These are phyloP conservation scores for Conoideocrella luteorostrata DNA, from an alignment of 2,329 filamentous ascomycete genomes.

Conservation along the genomic window DNA sequence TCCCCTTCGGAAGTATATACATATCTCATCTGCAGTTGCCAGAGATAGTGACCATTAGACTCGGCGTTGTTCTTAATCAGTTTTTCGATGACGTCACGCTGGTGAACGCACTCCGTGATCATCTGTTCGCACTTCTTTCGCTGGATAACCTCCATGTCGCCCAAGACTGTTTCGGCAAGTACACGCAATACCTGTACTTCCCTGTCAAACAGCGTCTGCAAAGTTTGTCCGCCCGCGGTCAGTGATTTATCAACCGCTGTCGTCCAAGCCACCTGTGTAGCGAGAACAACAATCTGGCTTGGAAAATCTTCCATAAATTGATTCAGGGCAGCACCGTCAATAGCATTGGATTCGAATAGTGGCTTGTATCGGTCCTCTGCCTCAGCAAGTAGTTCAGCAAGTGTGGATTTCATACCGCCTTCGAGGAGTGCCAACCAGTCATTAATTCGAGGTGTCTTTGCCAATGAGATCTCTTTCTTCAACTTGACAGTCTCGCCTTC, in stretches of 20 bases:
- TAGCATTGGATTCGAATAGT: slow-evolving; percentile 64
- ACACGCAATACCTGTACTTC: slow-evolving; percentile 80
- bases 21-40: slow-evolving; percentile 97
- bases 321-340: slow-evolving; percentile 65
- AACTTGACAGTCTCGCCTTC: slow-evolving; percentile 85
- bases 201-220: slow-evolving; percentile 68
- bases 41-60: slow-evolving; percentile 75
- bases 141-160: slow-evolving; percentile 78
- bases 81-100: slow-evolving; percentile 87
- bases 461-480: slow-evolving; percentile 84
- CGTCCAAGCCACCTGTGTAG: slow-evolving; percentile 91
- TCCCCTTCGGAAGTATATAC: slow-evolving; percentile 80
- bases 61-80: slow-evolving; percentile 70
- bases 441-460: slow-evolving; percentile 94
- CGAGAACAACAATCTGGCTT: slow-evolving; percentile 91
- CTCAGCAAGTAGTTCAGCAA: slow-evolving; percentile 84
- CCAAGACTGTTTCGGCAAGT: slow-evolving; percentile 82
- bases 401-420: slow-evolving; percentile 84
- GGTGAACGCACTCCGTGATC: slow-evolving; percentile 98
- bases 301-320: slow-evolving; percentile 81
- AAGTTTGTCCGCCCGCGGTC: slow-evolving; percentile 59
- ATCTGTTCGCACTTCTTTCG: slow-evolving; percentile 97
- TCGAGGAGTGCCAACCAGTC: slow-evolving; percentile 97
- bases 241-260: slow-evolving; percentile 75
- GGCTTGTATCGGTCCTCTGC: slow-evolving; percentile 76